Evolutionary conservation across 352 stramenopile species (phyloP), one percentile per base, ranked within the genome.

Genomic region (Pythium folliculosum): DNA sequence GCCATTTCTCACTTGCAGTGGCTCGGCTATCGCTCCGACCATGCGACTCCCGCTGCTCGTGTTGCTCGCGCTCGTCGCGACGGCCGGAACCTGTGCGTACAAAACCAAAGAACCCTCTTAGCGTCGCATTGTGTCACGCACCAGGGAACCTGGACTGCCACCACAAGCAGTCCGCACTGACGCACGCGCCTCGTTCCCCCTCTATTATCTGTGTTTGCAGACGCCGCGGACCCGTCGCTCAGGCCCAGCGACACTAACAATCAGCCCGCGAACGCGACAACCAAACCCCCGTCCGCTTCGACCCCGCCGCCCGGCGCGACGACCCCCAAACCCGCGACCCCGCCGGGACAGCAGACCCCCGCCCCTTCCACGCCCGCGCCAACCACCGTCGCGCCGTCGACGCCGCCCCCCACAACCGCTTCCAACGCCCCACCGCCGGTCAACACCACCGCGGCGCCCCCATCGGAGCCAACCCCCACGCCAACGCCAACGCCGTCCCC

Each of bases 211-310:
- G 40, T 47, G 40, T 47, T 47, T 19, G 22, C 22, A 19, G 35
- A 13, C 19, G 63, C 35, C 30, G 38, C 30, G 32, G 52, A 53
- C 22, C 52, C 66, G 23, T 62, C 62, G 2, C 38, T 65, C 5
- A 61, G 54, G 49, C 73, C 73, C 32, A 77, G 63, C 55, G 70
- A 75, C 63, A 76, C 70, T 8, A 75, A 75, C 70, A 77, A 80
- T 59, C 55, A 70, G 19, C 70, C 66, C 19, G 64, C 70, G 25
- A 71, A 69, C 35, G 1, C 52, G 47, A 38, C 56, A 22, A 69
- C 40, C 40, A n/a, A 19, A 19, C 40, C 40, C 14, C 40, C 40
- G 40, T n/a, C 40, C 40, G 40, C 59, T 17, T 30, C 51, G 1
- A 25, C 53, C 23, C 48, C 65, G 7, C 57, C 65, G 1, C 52